Evolutionary conservation across 371 early-diverging fungal genomes (phyloP).

Genomic region (Lichtheimia ornata): DNA sequence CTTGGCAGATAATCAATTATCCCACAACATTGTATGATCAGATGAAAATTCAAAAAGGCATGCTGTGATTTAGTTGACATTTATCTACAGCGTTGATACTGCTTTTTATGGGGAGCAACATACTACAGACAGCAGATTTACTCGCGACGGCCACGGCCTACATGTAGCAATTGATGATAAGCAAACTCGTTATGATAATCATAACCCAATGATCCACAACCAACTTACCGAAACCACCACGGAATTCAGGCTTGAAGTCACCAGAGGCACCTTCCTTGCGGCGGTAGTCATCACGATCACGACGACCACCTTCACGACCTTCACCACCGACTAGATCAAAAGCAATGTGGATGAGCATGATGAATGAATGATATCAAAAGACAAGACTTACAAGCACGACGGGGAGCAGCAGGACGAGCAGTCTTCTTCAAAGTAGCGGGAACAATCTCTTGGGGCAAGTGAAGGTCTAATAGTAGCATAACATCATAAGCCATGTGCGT

Average conservation of each 20-base stretch:
- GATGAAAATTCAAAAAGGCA: too few species aligned
- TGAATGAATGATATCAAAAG: neutral
- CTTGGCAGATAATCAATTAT: too few species aligned
- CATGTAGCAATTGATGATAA: neutral
- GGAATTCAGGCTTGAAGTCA: constrained; percentile 96
- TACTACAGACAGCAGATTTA: constrained; percentile 20
- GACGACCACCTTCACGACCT: constrained; percentile 64
- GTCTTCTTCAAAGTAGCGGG: constrained; percentile 97
- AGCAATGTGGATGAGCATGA: neutral
- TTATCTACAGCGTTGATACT: too few species aligned
- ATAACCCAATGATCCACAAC: neutral
- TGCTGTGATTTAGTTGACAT: too few species aligned
- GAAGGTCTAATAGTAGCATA: constrained; percentile 64
- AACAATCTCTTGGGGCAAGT: constrained; percentile 96
- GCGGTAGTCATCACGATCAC: constrained; percentile 85
- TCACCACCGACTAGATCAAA: constrained; percentile 42
- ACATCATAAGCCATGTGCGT: too few species aligned
- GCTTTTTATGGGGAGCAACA: too few species aligned
- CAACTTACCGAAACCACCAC: constrained; percentile 72
- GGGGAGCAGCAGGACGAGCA: constrained; percentile 72
- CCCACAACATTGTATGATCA: too few species aligned
- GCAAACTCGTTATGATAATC: too few species aligned
- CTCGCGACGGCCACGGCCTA: constrained; percentile 54
- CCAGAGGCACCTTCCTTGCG: constrained; percentile 94
- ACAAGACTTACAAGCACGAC: constrained; percentile 58